Percentiles rank a stretch among this genome's conserved stretches.
Conservation (phyloP, 129 eudicot genomes). For the Centaurea solstitialis region DNA sequence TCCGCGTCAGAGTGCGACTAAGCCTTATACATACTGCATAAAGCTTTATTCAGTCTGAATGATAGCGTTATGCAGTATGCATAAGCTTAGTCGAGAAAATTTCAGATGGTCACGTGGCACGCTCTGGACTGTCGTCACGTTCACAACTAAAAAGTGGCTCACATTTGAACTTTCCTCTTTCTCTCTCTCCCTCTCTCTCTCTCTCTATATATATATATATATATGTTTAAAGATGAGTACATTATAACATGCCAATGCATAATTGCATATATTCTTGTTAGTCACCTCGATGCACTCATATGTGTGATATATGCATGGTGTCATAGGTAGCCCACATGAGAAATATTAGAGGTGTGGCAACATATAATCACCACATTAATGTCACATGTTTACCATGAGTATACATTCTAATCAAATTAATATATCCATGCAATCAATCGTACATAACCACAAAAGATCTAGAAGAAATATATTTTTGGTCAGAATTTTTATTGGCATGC, state of each 20-base stretch:
- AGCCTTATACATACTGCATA: too few relatives aligned
- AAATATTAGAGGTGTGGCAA: not conserved
- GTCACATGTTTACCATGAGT: not conserved
- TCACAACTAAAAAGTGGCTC: too few relatives aligned
- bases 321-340: not conserved
- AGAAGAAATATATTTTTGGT: not conserved
- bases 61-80: too few relatives aligned
- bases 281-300: not conserved
- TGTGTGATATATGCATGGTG: not conserved
- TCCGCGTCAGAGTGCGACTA: too few relatives aligned
- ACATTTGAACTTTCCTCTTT: too few relatives aligned
- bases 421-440: not conserved
- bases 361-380: not conserved
- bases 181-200: too few relatives aligned
- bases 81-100: too few relatives aligned
- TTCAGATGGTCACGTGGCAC: too few relatives aligned
- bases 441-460: not conserved
- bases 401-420: not conserved
- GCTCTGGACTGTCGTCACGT: too few relatives aligned
- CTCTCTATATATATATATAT: too few relatives aligned
- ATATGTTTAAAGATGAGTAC: not conserved
- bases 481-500: not conserved
- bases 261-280: too few relatives aligned
- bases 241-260: not conserved
- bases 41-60: too few relatives aligned